Base-by-base conservation (phyloP, 768 basidiomycete genomes). In the Collybiopsis confluens region DNA sequence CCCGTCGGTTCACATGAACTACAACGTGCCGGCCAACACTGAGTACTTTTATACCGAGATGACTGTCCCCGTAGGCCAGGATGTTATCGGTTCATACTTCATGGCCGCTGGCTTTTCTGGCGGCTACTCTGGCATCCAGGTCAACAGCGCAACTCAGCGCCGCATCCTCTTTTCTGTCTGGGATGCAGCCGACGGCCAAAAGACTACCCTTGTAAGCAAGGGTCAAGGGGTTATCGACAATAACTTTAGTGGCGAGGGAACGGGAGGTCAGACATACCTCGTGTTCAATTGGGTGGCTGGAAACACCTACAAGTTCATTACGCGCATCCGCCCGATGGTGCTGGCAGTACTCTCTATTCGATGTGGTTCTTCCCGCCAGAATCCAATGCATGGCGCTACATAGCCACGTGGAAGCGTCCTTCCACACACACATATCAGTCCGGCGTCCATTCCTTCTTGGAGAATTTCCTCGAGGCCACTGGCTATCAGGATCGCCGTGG, bases 51-150 rank as follows among this genome's bases (percentile, higher is more conserved):
- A 44, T 18, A 44, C 8, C 42, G 18, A 44, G 20, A 18, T 44
- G 24, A 44, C 42, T 18, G 42, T 44, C 20, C 42, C 42, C 20
- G 42, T 44, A 18, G 20, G 20, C 20, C 18, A 44, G 42, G 42
- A 44, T 18, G 42, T 18, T 18, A 44, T 44, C 24, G 42, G 42
- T 18, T 44, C 42, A 18, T 44, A 44, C 42, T 44, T 44, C 42
- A 44, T 44, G 42, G 42, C 20, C 42, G 42, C 42, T 8, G 42
- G 42, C 42, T 44, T 44, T 44, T 8, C 42, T 18, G 42, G 42
- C 20, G 42, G 42, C 42, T 44, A 44, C 42, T 44, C 42, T 44
- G 42, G 42, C 9, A 44, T 44, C 42, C 42, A 44, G 42, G 42
- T 44, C 42, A 44, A 44, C 42, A 44, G 42, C 42, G 42, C 42